A percentile compares a stretch with the other conserved stretches of the same genome.
Evolutionary conservation across 352 stramenopile genomes (phyloP).

Genomic region (Globisporangium acanthophoron): DNA sequence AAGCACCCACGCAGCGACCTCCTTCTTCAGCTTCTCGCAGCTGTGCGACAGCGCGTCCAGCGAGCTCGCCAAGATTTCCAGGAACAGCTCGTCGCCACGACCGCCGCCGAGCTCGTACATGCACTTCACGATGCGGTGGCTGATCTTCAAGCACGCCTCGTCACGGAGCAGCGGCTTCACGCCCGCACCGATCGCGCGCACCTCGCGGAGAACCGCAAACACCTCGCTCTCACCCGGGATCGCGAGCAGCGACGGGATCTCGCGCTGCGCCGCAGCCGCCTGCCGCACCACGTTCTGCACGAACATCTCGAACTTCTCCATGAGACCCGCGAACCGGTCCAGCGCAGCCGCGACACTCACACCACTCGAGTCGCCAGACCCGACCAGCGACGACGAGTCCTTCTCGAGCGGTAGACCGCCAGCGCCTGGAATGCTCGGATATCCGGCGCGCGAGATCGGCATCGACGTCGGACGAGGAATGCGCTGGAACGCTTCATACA

Average conservation of each 20-base stretch:
- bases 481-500: slow-evolving; percentile 98
- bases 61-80: slow-evolving; percentile 94
- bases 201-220: slow-evolving; percentile 75
- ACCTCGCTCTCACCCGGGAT: slow-evolving; percentile 80
- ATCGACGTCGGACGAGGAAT: slow-evolving; percentile 90
- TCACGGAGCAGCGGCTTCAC: slow-evolving; percentile 78
- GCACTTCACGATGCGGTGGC: slow-evolving; percentile 96
- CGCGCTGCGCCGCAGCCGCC: slow-evolving; percentile 57
- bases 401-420: slow-evolving; percentile 35
- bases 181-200: slow-evolving; percentile 61
- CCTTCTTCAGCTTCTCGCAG: slow-evolving; percentile 91
- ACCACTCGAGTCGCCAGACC: slow-evolving; percentile 30
- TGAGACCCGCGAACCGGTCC: slow-evolving; percentile 76
- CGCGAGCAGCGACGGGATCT: slow-evolving; percentile 63
- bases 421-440: slow-evolving; percentile 23
- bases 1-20: slow-evolving; percentile 93
- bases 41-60: slow-evolving; percentile 91
- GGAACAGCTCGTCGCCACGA: slow-evolving; percentile 88
- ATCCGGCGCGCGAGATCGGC: slow-evolving; percentile 58
- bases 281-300: slow-evolving; percentile 85
- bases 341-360: slow-evolving; percentile 67
- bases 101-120: slow-evolving; percentile 91
- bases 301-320: slow-evolving; percentile 87
- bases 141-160: slow-evolving; percentile 94
- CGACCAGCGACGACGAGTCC: slow-evolving; percentile 11